Evolutionary conservation across 2,329 filamentous ascomycete genomes (phyloP), one percentile per base, ranked within the genome.

Genomic region (Penicillium sp.): DNA sequence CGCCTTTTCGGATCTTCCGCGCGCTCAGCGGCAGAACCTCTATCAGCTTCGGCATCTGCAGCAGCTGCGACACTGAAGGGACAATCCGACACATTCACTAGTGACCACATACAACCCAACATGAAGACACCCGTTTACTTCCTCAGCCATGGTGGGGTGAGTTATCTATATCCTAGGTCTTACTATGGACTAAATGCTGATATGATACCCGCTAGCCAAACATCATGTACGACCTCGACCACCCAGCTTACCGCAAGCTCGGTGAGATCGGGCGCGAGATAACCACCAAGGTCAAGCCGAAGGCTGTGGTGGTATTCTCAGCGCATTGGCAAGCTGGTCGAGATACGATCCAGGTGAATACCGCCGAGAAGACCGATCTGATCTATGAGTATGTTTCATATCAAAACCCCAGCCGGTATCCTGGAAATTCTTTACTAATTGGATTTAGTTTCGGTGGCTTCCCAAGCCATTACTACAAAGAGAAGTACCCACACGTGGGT

Each of bases 301-400:
- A 84, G 61, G 89, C 88, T 2, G 82, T 92, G 17, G 85, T 92
- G 1, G 86, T 91, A 27, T 88, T 93, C 70, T 91, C 89, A 0
- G 89, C 88, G 1, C 89, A 93, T 73, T 92, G 89, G 89, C 86
- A 90, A 74, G 85, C 81, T 7, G 54, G 68, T 1, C 73, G 75
- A 40, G 77, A 81, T 64, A 79, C 77, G 4, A 82, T 91, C 60
- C 78, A 87, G 66, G 81, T 91, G 64, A 91, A 90, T 71, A 84
- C 82, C 9, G 85, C 83, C 3, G 84, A 85, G 56, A 75, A 80
- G n/a, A 85, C 82, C 4, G 83, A 87, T 57, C 69, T 91, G 62
- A 88, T 91, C 50, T 91, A 90, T 70, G 88, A 91, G 83, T 85
- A 72, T 57, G 72, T 60, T 27, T 29, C 17, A 37, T 19, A 53